Evolutionary conservation across 164 flowering plant genomes (phyloP), one percentile per base, ranked within the genome.

Genomic region (Buxus sempervirens): DNA sequence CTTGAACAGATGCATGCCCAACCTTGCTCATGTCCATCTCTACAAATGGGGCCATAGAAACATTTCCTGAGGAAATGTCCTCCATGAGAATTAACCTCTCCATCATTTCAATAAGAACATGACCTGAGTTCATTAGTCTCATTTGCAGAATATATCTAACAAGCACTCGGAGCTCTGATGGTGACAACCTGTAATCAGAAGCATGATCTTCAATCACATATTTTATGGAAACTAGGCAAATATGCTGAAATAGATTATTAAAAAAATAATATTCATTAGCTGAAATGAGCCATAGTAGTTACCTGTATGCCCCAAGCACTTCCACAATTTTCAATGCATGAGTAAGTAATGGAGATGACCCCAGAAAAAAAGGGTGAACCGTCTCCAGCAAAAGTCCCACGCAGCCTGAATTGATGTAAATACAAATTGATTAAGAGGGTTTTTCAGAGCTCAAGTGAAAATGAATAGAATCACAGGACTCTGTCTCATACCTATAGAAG

Each of bases 241-340:
- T n/a, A 64, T 56, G 53, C 18, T 55, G 10, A 49, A 65, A 62
- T 56, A 53, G 26, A 64, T 45, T 18, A 54, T 26, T 28, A 20
- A 9, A 25, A n/a, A 32, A 20, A 65, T 28, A 54, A 25, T 2
- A 27, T 5, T 3, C 21, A 25, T 57, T 25, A 5, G 12, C 4
- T 28, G 42, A 28, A 57, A 69, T 22, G 27, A 60, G 32, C 51
- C 25, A 51, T 1, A 66, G 25, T 49, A 63, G 22, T 54, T 75
- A 96, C 99, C 99, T 88, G 72, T 88, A 90, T 27, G 99, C 87
- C 63, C 99, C 99, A 68, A 96, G 96, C 77, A 85, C 88, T 79
- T 93, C 96, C 79, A 96, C 96, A 73, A 91, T 87, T 80, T 83
- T 84, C 78, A 96, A 70, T 53, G 90, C 86, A 80, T 90, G 84